phyloP scores from a whole-genome alignment of 75 land plant genomes.

The Ceratopteris richardii region DNA sequence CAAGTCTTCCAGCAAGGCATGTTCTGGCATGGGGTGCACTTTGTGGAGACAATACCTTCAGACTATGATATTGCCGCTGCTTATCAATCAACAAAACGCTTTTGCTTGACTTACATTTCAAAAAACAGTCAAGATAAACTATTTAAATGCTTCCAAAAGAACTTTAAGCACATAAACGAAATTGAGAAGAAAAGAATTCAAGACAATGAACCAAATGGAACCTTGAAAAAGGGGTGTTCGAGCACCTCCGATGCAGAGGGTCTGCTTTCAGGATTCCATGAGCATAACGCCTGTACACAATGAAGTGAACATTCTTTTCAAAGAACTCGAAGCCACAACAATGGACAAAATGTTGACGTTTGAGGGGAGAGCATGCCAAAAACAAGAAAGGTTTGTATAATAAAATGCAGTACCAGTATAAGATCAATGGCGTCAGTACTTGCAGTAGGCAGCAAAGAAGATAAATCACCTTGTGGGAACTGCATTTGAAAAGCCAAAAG shows the following conservation, averaged over 20 bases:
- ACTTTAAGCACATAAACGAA: no score
- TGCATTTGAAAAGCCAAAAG: constrained; percentile 14
- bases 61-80: no score
- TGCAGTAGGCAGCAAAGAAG: constrained; percentile 62
- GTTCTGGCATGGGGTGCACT: no score
- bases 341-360: constrained; percentile 7
- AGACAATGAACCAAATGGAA: not conserved
- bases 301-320: not conserved
- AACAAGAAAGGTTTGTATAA: no score
- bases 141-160: no score
- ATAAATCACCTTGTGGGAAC: constrained; percentile 42
- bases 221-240: constrained; percentile 72
- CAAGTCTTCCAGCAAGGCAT: no score
- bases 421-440: constrained; percentile 79
- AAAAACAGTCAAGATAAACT: no score
- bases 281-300: constrained; percentile 40
- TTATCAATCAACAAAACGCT: no score
- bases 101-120: no score
- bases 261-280: constrained; percentile 80
- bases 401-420: constrained; percentile 38
- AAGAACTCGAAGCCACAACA: not conserved
- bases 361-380: not conserved
- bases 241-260: constrained; percentile 76
- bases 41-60: no score
- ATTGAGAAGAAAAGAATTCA: not conserved